Evolutionary conservation across 129 eudicot genomes (phyloP).

Genomic region (Mikania micrantha): DNA sequence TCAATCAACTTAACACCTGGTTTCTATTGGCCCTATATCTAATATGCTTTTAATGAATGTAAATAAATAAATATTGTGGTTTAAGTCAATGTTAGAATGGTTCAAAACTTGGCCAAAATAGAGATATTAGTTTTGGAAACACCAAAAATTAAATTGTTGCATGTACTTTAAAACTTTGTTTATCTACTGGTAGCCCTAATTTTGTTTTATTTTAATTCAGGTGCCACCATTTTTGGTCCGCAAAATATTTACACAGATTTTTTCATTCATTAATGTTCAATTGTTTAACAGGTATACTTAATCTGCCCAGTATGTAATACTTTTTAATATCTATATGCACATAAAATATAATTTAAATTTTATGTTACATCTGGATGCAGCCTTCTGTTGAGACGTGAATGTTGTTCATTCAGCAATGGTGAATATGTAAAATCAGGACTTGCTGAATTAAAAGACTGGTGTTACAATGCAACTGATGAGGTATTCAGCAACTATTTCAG

Average conservation of each 20-base stretch:
- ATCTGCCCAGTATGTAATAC: background rate
- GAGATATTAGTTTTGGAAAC: background rate
- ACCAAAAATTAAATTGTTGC: slow-evolving; percentile 1
- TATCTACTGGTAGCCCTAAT: background rate
- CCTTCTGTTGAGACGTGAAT: slow-evolving; percentile 91
- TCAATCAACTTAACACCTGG: background rate
- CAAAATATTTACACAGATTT: slow-evolving; percentile 74
- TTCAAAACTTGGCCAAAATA: background rate
- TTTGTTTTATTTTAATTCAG: slow-evolving; percentile 37
- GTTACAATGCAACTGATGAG: slow-evolving; percentile 79
- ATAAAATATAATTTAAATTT: background rate
- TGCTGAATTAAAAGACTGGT: slow-evolving; percentile 88
- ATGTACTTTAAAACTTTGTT: slow-evolving; percentile 10
- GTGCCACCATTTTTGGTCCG: slow-evolving; percentile 77
- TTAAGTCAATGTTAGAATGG: background rate
- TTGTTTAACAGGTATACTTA: slow-evolving; percentile 72
- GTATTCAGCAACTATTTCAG: slow-evolving; percentile 22
- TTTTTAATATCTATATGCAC: background rate
- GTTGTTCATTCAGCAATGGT: slow-evolving; percentile 97
- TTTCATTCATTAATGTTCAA: slow-evolving; percentile 97
- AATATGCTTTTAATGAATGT: background rate
- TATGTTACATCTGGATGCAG: slow-evolving; percentile 40
- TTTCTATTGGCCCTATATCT: background rate
- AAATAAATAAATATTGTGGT: background rate
- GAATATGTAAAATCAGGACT: slow-evolving; percentile 98